phyloP scores from a whole-genome alignment of 1,139 yeast genomes.

The Pichia sp. region DNA sequence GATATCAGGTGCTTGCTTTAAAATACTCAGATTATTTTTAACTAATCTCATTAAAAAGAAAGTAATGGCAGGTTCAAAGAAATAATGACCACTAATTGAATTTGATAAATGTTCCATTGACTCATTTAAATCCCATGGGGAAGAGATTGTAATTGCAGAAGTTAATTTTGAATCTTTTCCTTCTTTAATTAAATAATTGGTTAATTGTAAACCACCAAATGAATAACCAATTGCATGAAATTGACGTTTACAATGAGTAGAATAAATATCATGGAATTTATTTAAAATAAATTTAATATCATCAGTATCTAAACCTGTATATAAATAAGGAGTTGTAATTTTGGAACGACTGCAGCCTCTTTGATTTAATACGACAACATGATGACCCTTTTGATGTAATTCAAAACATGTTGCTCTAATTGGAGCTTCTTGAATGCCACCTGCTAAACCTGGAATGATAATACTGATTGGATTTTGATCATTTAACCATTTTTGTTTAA shows the following conservation, averaged over 20 bases:
- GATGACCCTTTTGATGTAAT: conserved; percentile 37
- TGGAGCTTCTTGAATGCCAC: conserved; percentile 87
- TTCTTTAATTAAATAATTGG: conserved; percentile 75
- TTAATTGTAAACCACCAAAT: conserved; percentile 73
- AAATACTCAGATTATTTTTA: conserved; percentile 40
- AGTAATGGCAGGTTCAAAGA: conserved; percentile 53
- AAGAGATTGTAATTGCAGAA: conserved; percentile 64
- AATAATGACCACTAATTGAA: conserved; percentile 52
- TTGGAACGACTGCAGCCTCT: conserved; percentile 87
- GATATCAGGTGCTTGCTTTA: conserved; percentile 36
- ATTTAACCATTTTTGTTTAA: conserved; percentile 25
- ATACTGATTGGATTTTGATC: conserved; percentile 56
- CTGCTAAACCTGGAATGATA: conserved; percentile 78
- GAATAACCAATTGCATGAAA: conserved; percentile 80
- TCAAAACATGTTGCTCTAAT: conserved; percentile 55
- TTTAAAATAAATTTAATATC: conserved; percentile 59
- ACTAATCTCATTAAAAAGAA: conserved; percentile 44
- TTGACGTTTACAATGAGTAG: conserved; percentile 57
- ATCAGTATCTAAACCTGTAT: conserved; percentile 64
- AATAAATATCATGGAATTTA: conserved; percentile 31
- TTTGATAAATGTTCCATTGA: conserved; percentile 45
- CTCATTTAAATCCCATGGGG: conserved; percentile 78
- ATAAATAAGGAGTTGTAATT: conserved; percentile 67
- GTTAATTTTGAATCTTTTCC: conserved; percentile 46
- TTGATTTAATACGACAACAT: conserved; percentile 67